phyloP scores from a whole-genome alignment of 164 flowering plant genomes.

The Liriodendron chinense region DNA sequence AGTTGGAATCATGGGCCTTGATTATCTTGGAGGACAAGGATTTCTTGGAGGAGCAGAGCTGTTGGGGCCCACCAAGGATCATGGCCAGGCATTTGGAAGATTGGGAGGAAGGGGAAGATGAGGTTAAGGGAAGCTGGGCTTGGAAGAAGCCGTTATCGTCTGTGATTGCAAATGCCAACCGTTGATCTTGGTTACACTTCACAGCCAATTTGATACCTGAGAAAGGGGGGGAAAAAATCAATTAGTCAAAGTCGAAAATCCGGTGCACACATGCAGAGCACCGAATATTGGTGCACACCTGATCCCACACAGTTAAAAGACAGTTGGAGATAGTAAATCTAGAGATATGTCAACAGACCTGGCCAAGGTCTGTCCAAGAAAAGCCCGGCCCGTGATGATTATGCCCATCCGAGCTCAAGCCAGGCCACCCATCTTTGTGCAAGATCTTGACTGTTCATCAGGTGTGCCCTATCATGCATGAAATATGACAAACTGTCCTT shows the following conservation, averaged over 20 bases:
- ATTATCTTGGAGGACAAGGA: conserved; percentile 33
- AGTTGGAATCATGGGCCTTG: conserved; percentile 9
- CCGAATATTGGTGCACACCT: neutral
- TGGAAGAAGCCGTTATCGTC: conserved; percentile 43
- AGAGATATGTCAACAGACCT: no score
- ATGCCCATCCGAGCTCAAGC: no score
- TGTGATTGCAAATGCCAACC: conserved; percentile 36
- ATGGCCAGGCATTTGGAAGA: conserved; percentile 47
- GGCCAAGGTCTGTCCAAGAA: no score
- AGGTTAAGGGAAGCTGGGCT: conserved; percentile 31
- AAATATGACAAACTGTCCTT: no score
- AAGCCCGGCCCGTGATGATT: no score
- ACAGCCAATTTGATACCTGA: conserved; percentile 51
- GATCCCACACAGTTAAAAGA: neutral
- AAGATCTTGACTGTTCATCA: no score
- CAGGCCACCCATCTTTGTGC: no score
- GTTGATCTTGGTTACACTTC: conserved; percentile 51
- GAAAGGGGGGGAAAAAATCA: neutral
- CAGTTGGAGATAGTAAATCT: neutral
- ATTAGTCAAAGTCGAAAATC: neutral
- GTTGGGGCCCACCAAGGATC: conserved; percentile 56
- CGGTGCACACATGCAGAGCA: neutral
- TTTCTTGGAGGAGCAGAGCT: conserved; percentile 38
- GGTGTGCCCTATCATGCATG: no score
- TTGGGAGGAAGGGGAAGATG: conserved; percentile 5